Evolutionary conservation across 2,329 filamentous ascomycete species (phyloP), one percentile per base, ranked within the genome.

Genomic region (Onygenales sp.): DNA sequence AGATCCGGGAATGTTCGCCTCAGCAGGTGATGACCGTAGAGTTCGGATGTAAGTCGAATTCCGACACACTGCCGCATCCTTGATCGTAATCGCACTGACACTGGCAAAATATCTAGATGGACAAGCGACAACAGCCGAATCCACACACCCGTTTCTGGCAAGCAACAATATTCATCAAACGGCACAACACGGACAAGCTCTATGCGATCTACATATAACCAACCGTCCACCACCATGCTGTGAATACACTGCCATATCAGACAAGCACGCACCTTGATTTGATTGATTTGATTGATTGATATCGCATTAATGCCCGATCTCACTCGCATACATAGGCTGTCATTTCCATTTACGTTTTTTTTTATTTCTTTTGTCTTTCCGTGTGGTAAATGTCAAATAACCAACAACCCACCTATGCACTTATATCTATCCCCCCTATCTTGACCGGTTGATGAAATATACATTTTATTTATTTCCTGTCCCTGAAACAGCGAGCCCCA

Each of bases 1-100:
- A 9, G 82, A 96, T 64, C 84, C 88, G 1, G 82, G 81, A 56
- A 85, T 96, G 75, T 88, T 96, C 70, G 93, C 90, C 13, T 92
- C 90, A 10, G 92, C 88, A 54, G 91, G 92, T 14, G 93, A 98
- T 67, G 93, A 97, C 64, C 78, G 79, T 52, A 84, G 80, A 65
- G 85, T 97, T 58, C 85, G 86, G 71, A 90, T 98, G 86, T 96
- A 76, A 76, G 87, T 75, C 21, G 3, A 27, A 27, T 27, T 27
- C 21, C 21, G 4, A 27, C 21, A 27, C 21, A 27, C 21, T 5
- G 21, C 21, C 4, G 21, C 21, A 27, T 27, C 21, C 21, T 27
- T 27, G 21, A 1, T 27, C 21, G 3, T 5, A 4, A 27, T 27
- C 3, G 21, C 4, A 27, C 21, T 27, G 21, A 27, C 21, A 51